phyloP scores from a whole-genome alignment of 805 yeast species.

The Candida railenensis region DNA sequence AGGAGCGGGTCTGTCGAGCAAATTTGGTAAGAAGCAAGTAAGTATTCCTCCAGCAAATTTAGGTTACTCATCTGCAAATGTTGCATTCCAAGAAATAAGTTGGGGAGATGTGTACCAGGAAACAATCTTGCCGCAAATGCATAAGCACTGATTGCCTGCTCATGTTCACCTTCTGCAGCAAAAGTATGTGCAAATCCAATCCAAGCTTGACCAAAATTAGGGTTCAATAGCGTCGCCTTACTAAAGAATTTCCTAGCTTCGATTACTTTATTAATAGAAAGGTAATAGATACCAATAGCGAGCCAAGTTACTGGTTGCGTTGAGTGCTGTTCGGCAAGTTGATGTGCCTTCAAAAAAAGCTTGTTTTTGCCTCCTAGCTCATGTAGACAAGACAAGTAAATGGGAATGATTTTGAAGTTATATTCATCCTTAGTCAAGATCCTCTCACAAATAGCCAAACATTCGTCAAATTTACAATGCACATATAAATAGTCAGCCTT shows the following conservation, averaged over 20 bases:
- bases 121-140: slow-evolving; percentile 92
- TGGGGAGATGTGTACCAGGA: slow-evolving; percentile 88
- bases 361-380: slow-evolving; percentile 83
- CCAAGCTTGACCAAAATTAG: slow-evolving; percentile 95
- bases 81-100: slow-evolving; percentile 93
- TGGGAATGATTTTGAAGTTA: slow-evolving; percentile 71
- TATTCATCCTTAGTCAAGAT: slow-evolving; percentile 60
- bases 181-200: slow-evolving; percentile 97
- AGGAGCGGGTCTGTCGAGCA: slow-evolving; percentile 86
- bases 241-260: slow-evolving; percentile 89
- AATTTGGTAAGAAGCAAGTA: slow-evolving; percentile 68
- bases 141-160: slow-evolving; percentile 95
- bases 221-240: slow-evolving; percentile 83
- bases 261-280: slow-evolving; percentile 64
- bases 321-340: slow-evolving; percentile 81
- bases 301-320: slow-evolving; percentile 84
- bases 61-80: slow-evolving; percentile 84
- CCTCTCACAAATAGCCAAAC: slow-evolving; percentile 70
- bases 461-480: slow-evolving; percentile 76
- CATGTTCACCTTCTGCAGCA: slow-evolving; percentile 98
- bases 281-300: slow-evolving; percentile 87
- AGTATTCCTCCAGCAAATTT: slow-evolving; percentile 81
- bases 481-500: slow-evolving; percentile 69
- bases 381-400: slow-evolving; percentile 77
- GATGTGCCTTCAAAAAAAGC: slow-evolving; percentile 77